Conservation (phyloP, 2,329 filamentous ascomycete genomes). For the Pseudofabraea citricarpa region DNA sequence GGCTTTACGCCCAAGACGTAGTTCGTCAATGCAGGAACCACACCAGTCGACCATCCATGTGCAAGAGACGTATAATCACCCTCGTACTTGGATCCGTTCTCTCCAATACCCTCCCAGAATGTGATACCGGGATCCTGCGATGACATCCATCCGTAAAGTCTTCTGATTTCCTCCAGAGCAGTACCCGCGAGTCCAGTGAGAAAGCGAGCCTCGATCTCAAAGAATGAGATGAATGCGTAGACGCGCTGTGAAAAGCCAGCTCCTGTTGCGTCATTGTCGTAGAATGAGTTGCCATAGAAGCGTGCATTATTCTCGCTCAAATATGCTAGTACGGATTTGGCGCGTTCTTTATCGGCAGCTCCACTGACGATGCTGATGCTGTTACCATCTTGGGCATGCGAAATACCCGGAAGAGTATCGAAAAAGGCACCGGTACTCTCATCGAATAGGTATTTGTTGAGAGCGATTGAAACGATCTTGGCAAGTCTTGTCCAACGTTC, state of each 20-base stretch:
- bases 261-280: constrained; percentile 37
- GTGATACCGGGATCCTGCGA: constrained; percentile 40
- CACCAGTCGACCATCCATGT: constrained; percentile 47
- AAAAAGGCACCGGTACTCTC: constrained; percentile 37
- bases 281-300: constrained; percentile 47
- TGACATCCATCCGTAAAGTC: constrained; percentile 47
- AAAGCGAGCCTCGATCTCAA: constrained; percentile 47
- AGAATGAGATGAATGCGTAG: constrained; percentile 48
- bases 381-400: constrained; percentile 48
- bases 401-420: constrained; percentile 26
- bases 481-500: constrained; percentile 36
- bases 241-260: constrained; percentile 38
- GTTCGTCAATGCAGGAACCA: constrained; percentile 41
- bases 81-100: constrained; percentile 37
- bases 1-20: constrained; percentile 44
- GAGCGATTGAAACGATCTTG: constrained; percentile 27
- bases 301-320: constrained; percentile 30
- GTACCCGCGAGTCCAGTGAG: constrained; percentile 26
- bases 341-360: constrained; percentile 23
- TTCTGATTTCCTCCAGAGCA: constrained; percentile 39
- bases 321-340: constrained; percentile 34
- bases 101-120: constrained; percentile 47
- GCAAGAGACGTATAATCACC: constrained; percentile 42
- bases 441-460: constrained; percentile 36
- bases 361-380: constrained; percentile 39